These are phyloP conservation scores for Geosiphon pyriformis DNA, from an alignment of 192 early-diverging fungal genomes.

Conservation along the genomic window DNA sequence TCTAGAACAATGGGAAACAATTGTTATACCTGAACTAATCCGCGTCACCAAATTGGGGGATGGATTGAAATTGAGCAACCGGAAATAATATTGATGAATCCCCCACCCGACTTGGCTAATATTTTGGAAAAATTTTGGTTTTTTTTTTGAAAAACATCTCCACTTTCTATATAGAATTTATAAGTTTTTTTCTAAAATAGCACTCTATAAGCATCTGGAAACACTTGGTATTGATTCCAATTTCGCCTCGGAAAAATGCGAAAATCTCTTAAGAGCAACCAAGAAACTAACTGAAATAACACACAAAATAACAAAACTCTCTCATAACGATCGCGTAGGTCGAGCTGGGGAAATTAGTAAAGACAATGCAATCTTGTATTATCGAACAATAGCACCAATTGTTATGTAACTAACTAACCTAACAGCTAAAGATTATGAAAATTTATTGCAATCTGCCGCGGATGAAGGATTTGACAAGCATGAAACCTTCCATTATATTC, in stretches of 20 bases:
- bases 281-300: neutral
- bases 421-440: neutral
- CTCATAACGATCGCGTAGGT: neutral
- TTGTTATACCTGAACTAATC: neutral
- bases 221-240: neutral
- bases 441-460: neutral
- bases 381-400: neutral
- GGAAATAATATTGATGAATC: neutral
- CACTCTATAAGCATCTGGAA: neutral
- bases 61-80: neutral
- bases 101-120: neutral
- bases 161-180: too few species aligned
- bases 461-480: too few species aligned
- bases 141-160: too few species aligned
- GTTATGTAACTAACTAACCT: neutral
- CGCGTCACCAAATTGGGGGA: constrained; percentile 2
- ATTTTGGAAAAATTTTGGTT: too few species aligned
- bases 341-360: neutral
- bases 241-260: neutral
- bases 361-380: neutral
- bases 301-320: neutral
- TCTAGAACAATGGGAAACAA: neutral
- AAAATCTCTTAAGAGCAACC: neutral
- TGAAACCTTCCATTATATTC: too few species aligned
- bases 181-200: too few species aligned